These are phyloP conservation scores for Globisporangium nunn DNA, from an alignment of 352 stramenopile species.

Conservation along the genomic window DNA sequence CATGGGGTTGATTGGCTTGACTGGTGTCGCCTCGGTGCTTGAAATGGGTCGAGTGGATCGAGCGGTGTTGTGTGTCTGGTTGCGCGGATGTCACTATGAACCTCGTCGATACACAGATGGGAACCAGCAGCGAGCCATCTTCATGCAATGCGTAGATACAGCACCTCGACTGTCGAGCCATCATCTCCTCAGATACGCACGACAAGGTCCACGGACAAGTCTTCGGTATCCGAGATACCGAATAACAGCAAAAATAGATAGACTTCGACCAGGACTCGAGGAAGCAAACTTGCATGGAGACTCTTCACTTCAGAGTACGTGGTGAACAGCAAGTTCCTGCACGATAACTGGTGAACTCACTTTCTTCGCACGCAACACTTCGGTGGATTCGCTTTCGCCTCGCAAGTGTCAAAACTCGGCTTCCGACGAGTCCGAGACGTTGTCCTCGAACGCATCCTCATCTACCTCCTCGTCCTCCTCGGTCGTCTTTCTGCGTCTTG, in stretches of 20 bases:
- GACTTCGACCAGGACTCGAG: not conserved
- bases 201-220: no score
- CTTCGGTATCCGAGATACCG: no score
- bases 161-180: no score
- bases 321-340: not conserved
- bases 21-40: not conserved
- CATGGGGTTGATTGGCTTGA: not conserved
- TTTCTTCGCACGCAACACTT: not conserved
- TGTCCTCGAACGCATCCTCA: conserved; percentile 8
- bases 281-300: not conserved
- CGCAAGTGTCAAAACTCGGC: conserved; percentile 20
- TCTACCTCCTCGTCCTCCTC: conserved; percentile 7
- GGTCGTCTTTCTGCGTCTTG: conserved; percentile 4
- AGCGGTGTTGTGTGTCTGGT: not conserved
- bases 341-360: not conserved
- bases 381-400: not conserved
- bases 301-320: no score
- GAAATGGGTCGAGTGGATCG: not conserved
- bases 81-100: not conserved
- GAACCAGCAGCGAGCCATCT: not conserved
- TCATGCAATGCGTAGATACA: not conserved
- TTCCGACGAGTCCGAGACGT: conserved; percentile 32
- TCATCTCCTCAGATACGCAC: no score
- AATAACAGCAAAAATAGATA: not conserved
- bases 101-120: not conserved